Percentiles rank a stretch among this genome's conserved stretches.
phyloP scores from a whole-genome alignment of 768 basidiomycete genomes.

The Russula virescens region DNA sequence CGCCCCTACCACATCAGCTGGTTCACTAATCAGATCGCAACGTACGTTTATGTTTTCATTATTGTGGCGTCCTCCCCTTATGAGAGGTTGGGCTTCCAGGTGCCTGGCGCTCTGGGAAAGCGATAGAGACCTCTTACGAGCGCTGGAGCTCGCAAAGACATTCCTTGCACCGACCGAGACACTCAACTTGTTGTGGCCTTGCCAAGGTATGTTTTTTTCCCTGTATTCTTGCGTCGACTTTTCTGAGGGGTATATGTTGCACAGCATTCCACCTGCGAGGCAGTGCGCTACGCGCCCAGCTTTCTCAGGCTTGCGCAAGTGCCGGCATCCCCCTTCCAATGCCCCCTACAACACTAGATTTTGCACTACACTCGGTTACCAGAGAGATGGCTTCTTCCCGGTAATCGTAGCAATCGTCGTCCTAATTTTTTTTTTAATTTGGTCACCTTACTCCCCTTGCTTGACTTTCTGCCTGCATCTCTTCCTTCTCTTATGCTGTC shows the following conservation, averaged over 20 bases:
- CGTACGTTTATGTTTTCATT: slow-evolving; percentile 36
- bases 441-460: not conserved
- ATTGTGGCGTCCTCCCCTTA: not conserved
- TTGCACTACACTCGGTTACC: not conserved
- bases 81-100: slow-evolving; percentile 32
- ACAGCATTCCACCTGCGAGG: slow-evolving; percentile 26
- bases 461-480: not conserved
- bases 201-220: slow-evolving; percentile 19
- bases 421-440: not conserved
- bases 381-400: slow-evolving; percentile 2
- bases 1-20: slow-evolving; percentile 31
- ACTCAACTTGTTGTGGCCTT: slow-evolving; percentile 67
- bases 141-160: slow-evolving; percentile 60
- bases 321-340: slow-evolving; percentile 26
- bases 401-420: not conserved
- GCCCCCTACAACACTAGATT: slow-evolving; percentile 9
- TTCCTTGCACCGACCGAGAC: slow-evolving; percentile 60
- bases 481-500: slow-evolving; percentile 2
- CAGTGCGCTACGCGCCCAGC: slow-evolving; percentile 26
- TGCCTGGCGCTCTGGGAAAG: slow-evolving; percentile 62
- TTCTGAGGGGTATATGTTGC: not conserved
- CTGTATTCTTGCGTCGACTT: not conserved
- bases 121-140: slow-evolving; percentile 50
- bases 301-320: slow-evolving; percentile 27
- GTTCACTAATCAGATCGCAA: slow-evolving; percentile 58